Evolutionary conservation across 805 yeast species (phyloP).

Genomic region (Ogataea angusta): DNA sequence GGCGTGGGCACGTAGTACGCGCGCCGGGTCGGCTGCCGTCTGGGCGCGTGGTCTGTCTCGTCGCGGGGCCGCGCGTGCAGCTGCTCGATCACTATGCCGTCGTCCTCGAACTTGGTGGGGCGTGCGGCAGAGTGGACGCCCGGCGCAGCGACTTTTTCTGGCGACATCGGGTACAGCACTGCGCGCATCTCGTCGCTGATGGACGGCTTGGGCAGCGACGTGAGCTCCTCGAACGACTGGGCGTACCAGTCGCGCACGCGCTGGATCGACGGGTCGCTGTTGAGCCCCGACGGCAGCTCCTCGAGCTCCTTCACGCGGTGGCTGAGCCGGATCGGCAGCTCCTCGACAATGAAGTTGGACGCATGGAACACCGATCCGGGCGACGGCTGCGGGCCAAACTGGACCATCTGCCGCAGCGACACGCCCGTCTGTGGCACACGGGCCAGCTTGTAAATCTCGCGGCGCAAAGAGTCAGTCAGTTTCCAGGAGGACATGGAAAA

Average conservation of each 20-base stretch:
- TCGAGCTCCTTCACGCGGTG: slow-evolving; percentile 84
- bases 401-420: slow-evolving; percentile 84
- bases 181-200: slow-evolving; percentile 41
- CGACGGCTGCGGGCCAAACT: slow-evolving; percentile 76
- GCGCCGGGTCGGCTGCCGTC: neutral
- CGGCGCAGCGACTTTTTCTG: slow-evolving; percentile 4
- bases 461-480: slow-evolving; percentile 46
- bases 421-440: slow-evolving; percentile 79
- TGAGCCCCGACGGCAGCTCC: slow-evolving; percentile 70
- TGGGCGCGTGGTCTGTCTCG: slow-evolving; percentile 7
- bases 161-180: slow-evolving; percentile 28
- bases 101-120: slow-evolving; percentile 40
- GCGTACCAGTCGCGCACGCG: slow-evolving; percentile 88
- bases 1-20: slow-evolving; percentile 53
- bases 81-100: slow-evolving; percentile 39
- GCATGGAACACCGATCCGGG: slow-evolving; percentile 81
- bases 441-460: slow-evolving; percentile 62
- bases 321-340: slow-evolving; percentile 82
- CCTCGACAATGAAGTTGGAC: slow-evolving; percentile 79
- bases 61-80: slow-evolving; percentile 15
- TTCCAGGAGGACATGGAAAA: slow-evolving; percentile 37
- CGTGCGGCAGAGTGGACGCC: slow-evolving; percentile 7
- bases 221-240: slow-evolving; percentile 80
- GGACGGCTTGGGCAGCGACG: slow-evolving; percentile 57
- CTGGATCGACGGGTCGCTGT: slow-evolving; percentile 68